Conservation (phyloP, 352 stramenopile species). For the Thalassiosira sp. region DNA sequence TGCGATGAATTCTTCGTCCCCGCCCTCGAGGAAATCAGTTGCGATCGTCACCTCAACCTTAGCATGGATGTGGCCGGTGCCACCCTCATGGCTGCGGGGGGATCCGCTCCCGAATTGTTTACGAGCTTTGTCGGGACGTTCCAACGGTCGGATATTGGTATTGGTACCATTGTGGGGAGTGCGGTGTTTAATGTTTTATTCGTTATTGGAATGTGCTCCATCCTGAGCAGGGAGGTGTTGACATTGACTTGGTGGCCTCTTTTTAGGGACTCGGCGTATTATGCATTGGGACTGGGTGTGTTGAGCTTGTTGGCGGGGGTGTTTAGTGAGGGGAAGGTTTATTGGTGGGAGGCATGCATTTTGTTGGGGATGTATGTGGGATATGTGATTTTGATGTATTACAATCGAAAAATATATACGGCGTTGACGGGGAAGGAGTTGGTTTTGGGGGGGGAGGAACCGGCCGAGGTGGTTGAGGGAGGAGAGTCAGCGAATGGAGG, state of each 20-base stretch:
- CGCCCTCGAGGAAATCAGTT: slow-evolving; percentile 82
- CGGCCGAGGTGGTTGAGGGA: neutral
- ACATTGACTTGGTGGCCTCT: slow-evolving; percentile 84
- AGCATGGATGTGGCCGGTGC: slow-evolving; percentile 84
- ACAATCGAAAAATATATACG: slow-evolving; percentile 78
- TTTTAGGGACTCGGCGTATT: slow-evolving; percentile 82
- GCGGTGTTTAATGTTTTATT: slow-evolving; percentile 89
- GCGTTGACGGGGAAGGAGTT: slow-evolving; percentile 67
- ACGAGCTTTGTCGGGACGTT: slow-evolving; percentile 85
- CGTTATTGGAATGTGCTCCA: slow-evolving; percentile 84
- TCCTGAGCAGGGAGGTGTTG: slow-evolving; percentile 74
- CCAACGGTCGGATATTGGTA: slow-evolving; percentile 83
- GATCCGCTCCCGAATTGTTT: slow-evolving; percentile 84
- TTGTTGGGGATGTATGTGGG: slow-evolving; percentile 81
- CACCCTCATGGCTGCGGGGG: slow-evolving; percentile 86
- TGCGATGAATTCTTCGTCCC: slow-evolving; percentile 88
- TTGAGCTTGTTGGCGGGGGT: slow-evolving; percentile 73
- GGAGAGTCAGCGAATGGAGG: too few relatives aligned
- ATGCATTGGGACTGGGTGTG: slow-evolving; percentile 71
- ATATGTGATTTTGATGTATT: slow-evolving; percentile 83
- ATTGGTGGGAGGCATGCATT: slow-evolving; percentile 77
- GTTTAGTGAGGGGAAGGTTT: slow-evolving; percentile 51
- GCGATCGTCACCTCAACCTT: slow-evolving; percentile 60
- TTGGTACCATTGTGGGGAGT: slow-evolving; percentile 87
- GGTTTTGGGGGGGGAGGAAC: slow-evolving; percentile 20